Evolutionary conservation across 352 stramenopile species (phyloP).

Genomic region (Pythium periplocum): DNA sequence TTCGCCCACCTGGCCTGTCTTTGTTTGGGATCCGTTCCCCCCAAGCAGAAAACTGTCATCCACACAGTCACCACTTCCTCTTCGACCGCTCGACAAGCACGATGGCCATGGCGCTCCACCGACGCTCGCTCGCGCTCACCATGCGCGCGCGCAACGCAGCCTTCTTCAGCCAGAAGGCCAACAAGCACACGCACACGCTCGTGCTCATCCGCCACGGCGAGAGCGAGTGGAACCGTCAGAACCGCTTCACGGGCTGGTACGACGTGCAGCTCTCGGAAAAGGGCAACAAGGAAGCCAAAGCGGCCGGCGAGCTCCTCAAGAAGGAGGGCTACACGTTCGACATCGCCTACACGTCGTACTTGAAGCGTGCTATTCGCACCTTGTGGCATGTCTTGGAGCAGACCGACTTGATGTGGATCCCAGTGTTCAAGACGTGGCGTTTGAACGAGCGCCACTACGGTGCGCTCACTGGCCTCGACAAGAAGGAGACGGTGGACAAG

Average conservation of each 20-base stretch:
- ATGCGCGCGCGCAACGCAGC: conserved; percentile 26
- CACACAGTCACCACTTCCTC: conserved; percentile 2
- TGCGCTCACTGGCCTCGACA: conserved; percentile 88
- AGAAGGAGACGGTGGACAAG: conserved; percentile 88
- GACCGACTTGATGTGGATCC: conserved; percentile 93
- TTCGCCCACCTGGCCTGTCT: conserved; percentile 6
- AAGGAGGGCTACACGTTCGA: conserved; percentile 94
- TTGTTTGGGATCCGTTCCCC: conserved; percentile 5
- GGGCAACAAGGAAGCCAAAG: conserved; percentile 88
- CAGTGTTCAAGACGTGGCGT: conserved; percentile 91
- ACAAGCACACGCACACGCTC: conserved; percentile 84
- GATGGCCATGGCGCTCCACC: conserved; percentile 53
- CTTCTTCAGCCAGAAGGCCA: conserved; percentile 43
- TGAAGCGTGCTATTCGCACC: conserved; percentile 94
- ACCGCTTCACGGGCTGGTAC: conserved; percentile 93
- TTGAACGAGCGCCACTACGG: conserved; percentile 92
- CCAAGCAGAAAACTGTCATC: conserved; percentile 25
- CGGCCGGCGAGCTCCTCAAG: conserved; percentile 85
- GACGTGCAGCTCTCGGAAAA: conserved; percentile 90
- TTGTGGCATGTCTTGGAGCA: conserved; percentile 93
- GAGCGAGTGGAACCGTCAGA: conserved; percentile 94
- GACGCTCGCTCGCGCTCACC: conserved; percentile 38
- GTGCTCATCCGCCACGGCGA: conserved; percentile 93
- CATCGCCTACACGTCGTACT: conserved; percentile 92
- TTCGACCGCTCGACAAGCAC: not conserved